phyloP scores from a whole-genome alignment of 2,329 filamentous ascomycete species.

The Ophiocordyceps sinensis region DNA sequence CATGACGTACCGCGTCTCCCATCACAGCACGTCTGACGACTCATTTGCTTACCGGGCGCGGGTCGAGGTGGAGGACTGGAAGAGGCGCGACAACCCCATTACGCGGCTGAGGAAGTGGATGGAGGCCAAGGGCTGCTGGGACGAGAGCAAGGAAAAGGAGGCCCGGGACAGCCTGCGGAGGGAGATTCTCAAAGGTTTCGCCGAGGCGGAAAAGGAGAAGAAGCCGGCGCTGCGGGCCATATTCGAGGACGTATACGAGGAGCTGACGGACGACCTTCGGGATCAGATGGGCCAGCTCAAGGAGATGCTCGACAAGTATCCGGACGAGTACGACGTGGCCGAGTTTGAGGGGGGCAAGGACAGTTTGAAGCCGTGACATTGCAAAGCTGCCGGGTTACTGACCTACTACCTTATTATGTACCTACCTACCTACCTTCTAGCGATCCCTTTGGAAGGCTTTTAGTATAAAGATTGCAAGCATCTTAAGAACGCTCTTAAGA shows the following conservation, averaged over 20 bases:
- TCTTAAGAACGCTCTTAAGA: too few species aligned
- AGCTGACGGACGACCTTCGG: conserved; percentile 64
- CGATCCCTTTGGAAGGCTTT: too few species aligned
- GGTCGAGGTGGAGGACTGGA: conserved; percentile 94
- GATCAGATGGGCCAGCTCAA: conserved; percentile 59
- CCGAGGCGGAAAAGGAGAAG: conserved; percentile 68
- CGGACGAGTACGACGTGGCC: conserved; percentile 76
- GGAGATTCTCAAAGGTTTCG: conserved; percentile 72
- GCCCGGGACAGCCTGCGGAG: conserved; percentile 51
- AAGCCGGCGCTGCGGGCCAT: conserved; percentile 56
- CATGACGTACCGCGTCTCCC: conserved; percentile 95
- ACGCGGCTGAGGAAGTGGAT: conserved; percentile 81
- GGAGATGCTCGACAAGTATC: conserved; percentile 70
- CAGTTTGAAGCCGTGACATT: conserved; percentile 31
- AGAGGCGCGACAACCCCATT: conserved; percentile 77
- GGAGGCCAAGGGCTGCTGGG: conserved; percentile 70
- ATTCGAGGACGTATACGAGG: conserved; percentile 85
- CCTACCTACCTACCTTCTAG: too few species aligned
- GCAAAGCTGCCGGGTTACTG: too few species aligned
- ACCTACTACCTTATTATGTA: too few species aligned
- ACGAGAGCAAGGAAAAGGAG: conserved; percentile 67
- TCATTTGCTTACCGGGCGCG: conserved; percentile 89
- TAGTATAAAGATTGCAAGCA: too few species aligned
- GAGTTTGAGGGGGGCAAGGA: conserved; percentile 62
- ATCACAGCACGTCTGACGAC: conserved; percentile 95